Evolutionary conservation across 352 stramenopile genomes (phyloP).

Genomic region (Pythium rhizo-oryzae): DNA sequence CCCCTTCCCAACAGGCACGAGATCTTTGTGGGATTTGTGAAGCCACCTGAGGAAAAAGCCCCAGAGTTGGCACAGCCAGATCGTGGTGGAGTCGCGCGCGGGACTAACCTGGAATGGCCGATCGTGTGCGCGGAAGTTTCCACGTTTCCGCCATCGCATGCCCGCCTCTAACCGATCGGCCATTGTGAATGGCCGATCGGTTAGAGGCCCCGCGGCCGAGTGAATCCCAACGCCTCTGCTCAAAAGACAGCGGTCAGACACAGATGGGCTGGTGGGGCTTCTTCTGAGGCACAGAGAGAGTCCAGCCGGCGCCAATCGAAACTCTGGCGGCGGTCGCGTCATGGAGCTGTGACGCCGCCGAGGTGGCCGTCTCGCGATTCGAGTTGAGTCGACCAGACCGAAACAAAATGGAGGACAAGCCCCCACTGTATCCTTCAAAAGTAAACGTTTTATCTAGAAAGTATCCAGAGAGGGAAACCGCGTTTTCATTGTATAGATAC

Average conservation of each 20-base stretch:
- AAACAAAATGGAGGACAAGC: background rate
- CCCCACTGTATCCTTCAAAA: background rate
- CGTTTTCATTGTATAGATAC: too few relatives aligned
- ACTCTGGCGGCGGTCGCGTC: background rate
- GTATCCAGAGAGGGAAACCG: too few relatives aligned
- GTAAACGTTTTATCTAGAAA: background rate
- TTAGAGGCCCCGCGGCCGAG: too few relatives aligned
- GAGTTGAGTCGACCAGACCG: conserved; percentile 15
- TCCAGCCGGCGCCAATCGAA: conserved; percentile 9
- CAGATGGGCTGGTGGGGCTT: conserved; percentile 15
- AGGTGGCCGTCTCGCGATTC: conserved; percentile 1
- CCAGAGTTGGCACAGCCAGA: too few relatives aligned
- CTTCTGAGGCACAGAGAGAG: conserved; percentile 15
- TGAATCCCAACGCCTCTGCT: background rate
- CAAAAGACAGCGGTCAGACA: conserved; percentile 3
- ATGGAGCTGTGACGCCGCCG: conserved; percentile 3
- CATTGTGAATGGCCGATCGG: too few relatives aligned
- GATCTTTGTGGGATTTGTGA: conserved; percentile 6
- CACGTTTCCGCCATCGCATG: background rate
- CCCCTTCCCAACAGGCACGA: conserved; percentile 12
- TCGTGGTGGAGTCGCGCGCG: background rate
- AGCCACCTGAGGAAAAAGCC: conserved; percentile 9
- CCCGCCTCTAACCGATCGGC: too few relatives aligned
- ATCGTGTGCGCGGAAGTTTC: background rate
- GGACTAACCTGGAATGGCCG: background rate